A percentile compares a stretch with the other conserved stretches of the same genome.
phyloP scores from a whole-genome alignment of 805 yeast genomes.

The Saccharomycopsis guyanensis region DNA sequence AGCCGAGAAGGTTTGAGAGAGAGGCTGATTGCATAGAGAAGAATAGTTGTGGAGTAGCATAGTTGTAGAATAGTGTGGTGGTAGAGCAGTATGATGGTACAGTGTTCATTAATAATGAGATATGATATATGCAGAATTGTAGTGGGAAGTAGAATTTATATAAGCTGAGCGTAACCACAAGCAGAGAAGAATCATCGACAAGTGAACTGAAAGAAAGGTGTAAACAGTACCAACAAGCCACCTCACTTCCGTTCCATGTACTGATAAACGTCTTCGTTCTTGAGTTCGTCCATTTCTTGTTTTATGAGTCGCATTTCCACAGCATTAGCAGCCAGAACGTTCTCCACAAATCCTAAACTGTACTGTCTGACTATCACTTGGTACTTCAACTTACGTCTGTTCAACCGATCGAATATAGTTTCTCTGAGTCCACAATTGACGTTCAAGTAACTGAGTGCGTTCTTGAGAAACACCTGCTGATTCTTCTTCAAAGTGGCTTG shows the following conservation, averaged over 20 bases:
- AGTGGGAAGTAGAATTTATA: too few relatives aligned
- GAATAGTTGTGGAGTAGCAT: background rate
- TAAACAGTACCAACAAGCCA: too few relatives aligned
- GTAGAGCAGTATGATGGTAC: too few relatives aligned
- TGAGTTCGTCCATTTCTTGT: slow-evolving; percentile 7
- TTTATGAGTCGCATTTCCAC: slow-evolving; percentile 8
- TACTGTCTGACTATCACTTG: slow-evolving; percentile 17
- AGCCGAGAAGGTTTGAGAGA: slow-evolving; percentile 81
- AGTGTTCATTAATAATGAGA: too few relatives aligned
- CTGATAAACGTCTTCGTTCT: slow-evolving; percentile 9
- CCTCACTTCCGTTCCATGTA: too few relatives aligned
- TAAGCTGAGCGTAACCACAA: too few relatives aligned
- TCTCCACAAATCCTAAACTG: slow-evolving; percentile 5
- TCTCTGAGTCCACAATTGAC: slow-evolving; percentile 20
- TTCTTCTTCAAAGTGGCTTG: slow-evolving; percentile 7
- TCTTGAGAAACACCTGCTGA: slow-evolving; percentile 7
- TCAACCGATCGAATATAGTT: slow-evolving; percentile 16
- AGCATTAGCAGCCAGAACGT: background rate
- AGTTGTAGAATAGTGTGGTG: too few relatives aligned
- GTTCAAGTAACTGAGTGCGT: slow-evolving; percentile 11
- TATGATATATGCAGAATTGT: too few relatives aligned
- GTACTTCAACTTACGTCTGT: slow-evolving; percentile 10
- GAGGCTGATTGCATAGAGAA: too few relatives aligned
- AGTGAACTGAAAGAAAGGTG: too few relatives aligned
- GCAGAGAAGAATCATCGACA: too few relatives aligned